Conservation (phyloP, 768 basidiomycete species). For the Harrya chromipes region DNA sequence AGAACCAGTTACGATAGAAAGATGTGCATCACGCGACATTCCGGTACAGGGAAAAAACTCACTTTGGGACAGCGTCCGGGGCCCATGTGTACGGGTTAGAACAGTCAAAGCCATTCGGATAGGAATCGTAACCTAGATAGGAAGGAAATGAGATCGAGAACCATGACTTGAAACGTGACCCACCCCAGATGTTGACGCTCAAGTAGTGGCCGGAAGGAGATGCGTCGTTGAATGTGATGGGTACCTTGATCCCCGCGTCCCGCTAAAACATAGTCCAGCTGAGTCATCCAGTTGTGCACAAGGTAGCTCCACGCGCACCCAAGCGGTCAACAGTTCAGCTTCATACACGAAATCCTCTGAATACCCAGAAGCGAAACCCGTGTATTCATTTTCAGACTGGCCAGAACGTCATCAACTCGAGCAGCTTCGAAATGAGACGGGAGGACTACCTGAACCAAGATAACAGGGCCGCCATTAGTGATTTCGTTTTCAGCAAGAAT, state of each 20-base stretch:
- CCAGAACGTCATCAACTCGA: background rate
- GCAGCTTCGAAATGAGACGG: slow-evolving; percentile 28
- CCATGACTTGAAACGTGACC: background rate
- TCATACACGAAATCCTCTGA: slow-evolving; percentile 45
- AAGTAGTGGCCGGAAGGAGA: slow-evolving; percentile 44
- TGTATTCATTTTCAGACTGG: slow-evolving; percentile 57
- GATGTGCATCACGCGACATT: background rate
- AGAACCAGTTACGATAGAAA: slow-evolving; percentile 22
- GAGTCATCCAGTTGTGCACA: background rate
- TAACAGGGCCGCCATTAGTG: slow-evolving; percentile 57
- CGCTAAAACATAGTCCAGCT: slow-evolving; percentile 28
- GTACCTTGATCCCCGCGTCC: slow-evolving; percentile 43
- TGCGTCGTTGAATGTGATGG: slow-evolving; percentile 47
- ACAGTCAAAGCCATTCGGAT: slow-evolving; percentile 56
- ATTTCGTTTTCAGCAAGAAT: slow-evolving; percentile 55
- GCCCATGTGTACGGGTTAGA: slow-evolving; percentile 45
- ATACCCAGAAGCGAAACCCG: slow-evolving; percentile 32
- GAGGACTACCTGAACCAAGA: slow-evolving; percentile 28
- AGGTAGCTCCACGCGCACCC: slow-evolving; percentile 10
- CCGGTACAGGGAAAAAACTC: background rate
- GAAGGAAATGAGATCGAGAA: background rate
- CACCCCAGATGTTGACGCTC: slow-evolving; percentile 50
- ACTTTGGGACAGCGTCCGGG: slow-evolving; percentile 41
- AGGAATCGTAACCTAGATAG: slow-evolving; percentile 25
- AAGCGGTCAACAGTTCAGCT: slow-evolving; percentile 31